A percentile compares a stretch with the other conserved stretches of the same genome.
These are phyloP conservation scores for Myxozyma geophila DNA, from an alignment of 805 yeast genomes.

Conservation along the genomic window DNA sequence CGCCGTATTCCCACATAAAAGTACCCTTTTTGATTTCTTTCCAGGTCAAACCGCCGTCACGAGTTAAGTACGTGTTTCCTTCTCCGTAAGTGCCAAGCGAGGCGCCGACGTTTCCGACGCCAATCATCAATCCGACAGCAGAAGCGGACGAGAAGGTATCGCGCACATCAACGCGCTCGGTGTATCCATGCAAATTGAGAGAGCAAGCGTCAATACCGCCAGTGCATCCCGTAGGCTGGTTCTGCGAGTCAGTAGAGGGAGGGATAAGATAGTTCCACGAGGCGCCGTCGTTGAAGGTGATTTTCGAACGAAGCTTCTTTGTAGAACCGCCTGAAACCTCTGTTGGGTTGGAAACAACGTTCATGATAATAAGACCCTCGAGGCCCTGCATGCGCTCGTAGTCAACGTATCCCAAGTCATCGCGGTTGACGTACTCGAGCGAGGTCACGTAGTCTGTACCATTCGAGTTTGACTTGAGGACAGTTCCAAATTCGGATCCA, in stretches of 20 bases:
- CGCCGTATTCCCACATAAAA: constrained; percentile 95
- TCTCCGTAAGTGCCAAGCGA: constrained; percentile 55
- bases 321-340: constrained; percentile 51
- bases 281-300: constrained; percentile 90
- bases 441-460: constrained; percentile 84
- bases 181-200: constrained; percentile 84
- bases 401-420: constrained; percentile 76
- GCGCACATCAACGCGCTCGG: constrained; percentile 80
- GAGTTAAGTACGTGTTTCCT: constrained; percentile 73
- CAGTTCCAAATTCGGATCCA: constrained; percentile 70
- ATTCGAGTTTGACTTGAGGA: constrained; percentile 86
- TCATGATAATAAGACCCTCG: constrained; percentile 82
- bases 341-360: constrained; percentile 63
- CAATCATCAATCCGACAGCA: constrained; percentile 86
- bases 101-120: constrained; percentile 91
- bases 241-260: constrained; percentile 66
- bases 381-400: constrained; percentile 80
- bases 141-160: constrained; percentile 88
- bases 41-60: constrained; percentile 95
- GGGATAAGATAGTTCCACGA: constrained; percentile 77
- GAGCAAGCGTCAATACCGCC: constrained; percentile 65
- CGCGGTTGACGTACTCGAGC: constrained; percentile 73
- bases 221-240: constrained; percentile 60
- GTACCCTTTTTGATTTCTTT: constrained; percentile 72
- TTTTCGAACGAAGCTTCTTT: constrained; percentile 69